These are phyloP conservation scores for Apostasia ramifera DNA, from an alignment of 106 monocot species.

Conservation along the genomic window DNA sequence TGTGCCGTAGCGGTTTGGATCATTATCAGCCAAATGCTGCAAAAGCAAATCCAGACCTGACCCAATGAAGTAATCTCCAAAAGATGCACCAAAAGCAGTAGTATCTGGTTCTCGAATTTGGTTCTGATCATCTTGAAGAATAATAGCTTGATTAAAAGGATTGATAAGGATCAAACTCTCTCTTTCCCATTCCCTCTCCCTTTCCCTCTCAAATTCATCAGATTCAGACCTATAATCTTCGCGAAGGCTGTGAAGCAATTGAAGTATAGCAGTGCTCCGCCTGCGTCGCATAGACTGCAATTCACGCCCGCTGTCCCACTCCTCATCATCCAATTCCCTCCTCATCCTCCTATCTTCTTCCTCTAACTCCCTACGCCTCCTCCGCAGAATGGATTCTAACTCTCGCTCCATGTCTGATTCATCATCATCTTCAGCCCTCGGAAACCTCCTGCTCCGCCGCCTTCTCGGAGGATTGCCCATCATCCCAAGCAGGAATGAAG, in stretches of 20 bases:
- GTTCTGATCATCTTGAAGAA: neutral
- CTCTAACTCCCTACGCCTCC: neutral
- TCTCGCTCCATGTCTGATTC: slow-evolving; percentile 1
- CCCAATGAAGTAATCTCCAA: slow-evolving; percentile 22
- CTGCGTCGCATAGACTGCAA: no score
- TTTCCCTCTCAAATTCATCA: neutral
- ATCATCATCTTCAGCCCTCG: neutral
- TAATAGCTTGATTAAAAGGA: slow-evolving; percentile 14
- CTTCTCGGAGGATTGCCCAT: slow-evolving; percentile 2
- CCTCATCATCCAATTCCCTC: no score
- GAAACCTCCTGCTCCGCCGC: neutral
- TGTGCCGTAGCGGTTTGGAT: slow-evolving; percentile 12
- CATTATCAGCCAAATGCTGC: slow-evolving; percentile 7
- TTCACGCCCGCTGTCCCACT: no score
- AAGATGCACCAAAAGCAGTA: neutral
- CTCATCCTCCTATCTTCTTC: no score
- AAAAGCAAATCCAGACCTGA: slow-evolving; percentile 14
- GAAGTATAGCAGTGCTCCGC: slow-evolving; percentile 7
- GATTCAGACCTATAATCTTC: neutral
- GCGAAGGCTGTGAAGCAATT: slow-evolving; percentile 7
- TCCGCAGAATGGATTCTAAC: neutral
- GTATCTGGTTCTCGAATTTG: neutral
- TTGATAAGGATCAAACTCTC: slow-evolving; percentile 12
- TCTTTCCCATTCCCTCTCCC: slow-evolving; percentile 3
- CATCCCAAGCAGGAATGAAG: slow-evolving; percentile 19